Base-by-base conservation (phyloP, 1,284 basidiomycete genomes). In the Lignosus rhinocerotis region DNA sequence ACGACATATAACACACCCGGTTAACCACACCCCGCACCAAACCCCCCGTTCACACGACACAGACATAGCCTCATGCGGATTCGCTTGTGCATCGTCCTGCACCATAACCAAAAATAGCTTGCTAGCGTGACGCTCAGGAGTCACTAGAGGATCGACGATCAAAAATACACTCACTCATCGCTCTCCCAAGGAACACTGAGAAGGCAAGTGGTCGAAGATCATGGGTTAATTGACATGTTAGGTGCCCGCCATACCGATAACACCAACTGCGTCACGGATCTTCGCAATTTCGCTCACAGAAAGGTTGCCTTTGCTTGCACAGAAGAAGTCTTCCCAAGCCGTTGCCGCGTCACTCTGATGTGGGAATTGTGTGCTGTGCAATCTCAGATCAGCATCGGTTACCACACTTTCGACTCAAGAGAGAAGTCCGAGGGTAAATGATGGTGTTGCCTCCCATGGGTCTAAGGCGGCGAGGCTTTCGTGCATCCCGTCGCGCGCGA, bases 161-260 rank as follows among this genome's bases (percentile, higher is more conserved):
- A 43, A 17, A 19, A 45, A 7, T 25, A 45, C 43, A 45, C 43
- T 6, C 43, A 45, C 43, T 17, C 25, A 30, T 30, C 6, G 21
- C 21, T 19, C n/a, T 30, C 11, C 21, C 43, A 25, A 3, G 19
- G 14, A 45, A 2, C 17, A 10, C 39, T 1, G 16, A 17, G 16
- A 17, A 43, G 41, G 4, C 10, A 6, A 19, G n/a, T 43, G 36
- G 16, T 43, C 16, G 17, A 5, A 10, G 7, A 17, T 17, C 11
- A 1, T 3, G n/a, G 10, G n/a, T 7, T 21, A 43, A 19, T 19
- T 21, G 19, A 43, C 2, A 17, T 2, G 16, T 53, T 58, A 92
- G 56, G 82, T 88, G 33, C 90, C 90, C 34, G 84, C 86, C 90
- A 93, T 93, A 10, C 91, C 90, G 50, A 85, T 77, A 38, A 92